Evolutionary conservation across 2,329 filamentous ascomycete species (phyloP).

Genomic region (Rugonectria rugulosa): DNA sequence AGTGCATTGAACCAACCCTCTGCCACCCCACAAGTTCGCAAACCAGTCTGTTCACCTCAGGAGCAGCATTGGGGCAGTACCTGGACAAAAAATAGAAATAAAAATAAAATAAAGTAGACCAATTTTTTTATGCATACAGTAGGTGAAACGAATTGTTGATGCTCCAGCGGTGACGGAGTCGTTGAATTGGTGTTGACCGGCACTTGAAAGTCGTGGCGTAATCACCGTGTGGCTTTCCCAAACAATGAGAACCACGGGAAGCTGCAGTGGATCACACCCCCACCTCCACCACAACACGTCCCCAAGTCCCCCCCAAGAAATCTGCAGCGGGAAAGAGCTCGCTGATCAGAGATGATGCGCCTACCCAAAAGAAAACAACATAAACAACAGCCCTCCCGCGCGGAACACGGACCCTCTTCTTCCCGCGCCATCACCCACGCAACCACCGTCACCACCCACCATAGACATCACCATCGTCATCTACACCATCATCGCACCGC

Average conservation of each 20-base stretch:
- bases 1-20: no score
- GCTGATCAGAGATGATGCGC: neutral
- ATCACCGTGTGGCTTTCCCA: no score
- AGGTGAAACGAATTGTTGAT: no score
- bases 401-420: constrained; percentile 17
- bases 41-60: no score
- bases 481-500: constrained; percentile 15
- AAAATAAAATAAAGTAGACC: no score
- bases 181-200: no score
- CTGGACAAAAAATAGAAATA: no score
- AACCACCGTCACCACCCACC: constrained; percentile 12
- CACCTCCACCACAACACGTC: constrained; percentile 18
- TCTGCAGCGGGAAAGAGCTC: constrained; percentile 19
- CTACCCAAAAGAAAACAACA: constrained; percentile 25
- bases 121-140: no score
- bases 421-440: constrained; percentile 19
- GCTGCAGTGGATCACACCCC: constrained; percentile 5
- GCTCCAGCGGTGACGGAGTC: no score
- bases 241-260: neutral
- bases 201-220: no score
- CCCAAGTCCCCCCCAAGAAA: constrained; percentile 18
- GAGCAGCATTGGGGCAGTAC: no score
- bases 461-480: constrained; percentile 20
- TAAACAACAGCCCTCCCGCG: constrained; percentile 34
- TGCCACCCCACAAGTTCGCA: no score